Evolutionary conservation across 1,284 basidiomycete genomes (phyloP), one percentile per base, ranked within the genome.

Genomic region (Puccinia coronata): DNA sequence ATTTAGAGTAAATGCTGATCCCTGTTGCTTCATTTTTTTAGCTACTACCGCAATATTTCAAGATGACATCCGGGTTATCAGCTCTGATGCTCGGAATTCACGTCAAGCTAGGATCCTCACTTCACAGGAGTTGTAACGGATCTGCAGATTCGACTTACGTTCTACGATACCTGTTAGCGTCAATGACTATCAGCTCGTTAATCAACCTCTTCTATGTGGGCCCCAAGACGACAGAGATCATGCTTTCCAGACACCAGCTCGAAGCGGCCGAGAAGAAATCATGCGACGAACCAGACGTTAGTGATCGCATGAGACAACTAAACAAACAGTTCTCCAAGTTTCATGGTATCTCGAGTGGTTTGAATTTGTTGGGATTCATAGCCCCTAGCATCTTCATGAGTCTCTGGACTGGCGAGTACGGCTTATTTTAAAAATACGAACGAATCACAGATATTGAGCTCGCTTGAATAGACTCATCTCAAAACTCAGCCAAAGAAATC

Each of bases 1-100:
- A n/a, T n/a, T n/a, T n/a, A n/a, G n/a, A n/a, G n/a, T n/a, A n/a
- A n/a, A n/a, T n/a, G n/a, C n/a, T n/a, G n/a, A n/a, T n/a, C n/a
- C n/a, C n/a, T n/a, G n/a, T n/a, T n/a, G n/a, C n/a, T n/a, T n/a
- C 31, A 47, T 63, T 20, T 47, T 90, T 92, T 84, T 89, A 89
- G 83, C 89, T 89, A 0, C 92, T 93, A 86, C 92, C 93, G 0
- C 86, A 92, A 80, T 94, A 93, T 87, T 94, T 94, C 84, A 86
- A 89, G 36, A 86, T 90, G 65, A 91, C 90, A 36, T 89, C 92
- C 55, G 83, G 86, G 25, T 86, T 92, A 47, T 89, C 91, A 25
- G 87, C 89, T 0, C 86, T 87, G 18, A 88, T 94, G 36, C 86
- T 93, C 59, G 88, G 87, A 12, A 87, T 90, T 49, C 93, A 92